Evolutionary conservation across 2,329 filamentous ascomycete species (phyloP).

Genomic region (Nigrospora osmanthi): DNA sequence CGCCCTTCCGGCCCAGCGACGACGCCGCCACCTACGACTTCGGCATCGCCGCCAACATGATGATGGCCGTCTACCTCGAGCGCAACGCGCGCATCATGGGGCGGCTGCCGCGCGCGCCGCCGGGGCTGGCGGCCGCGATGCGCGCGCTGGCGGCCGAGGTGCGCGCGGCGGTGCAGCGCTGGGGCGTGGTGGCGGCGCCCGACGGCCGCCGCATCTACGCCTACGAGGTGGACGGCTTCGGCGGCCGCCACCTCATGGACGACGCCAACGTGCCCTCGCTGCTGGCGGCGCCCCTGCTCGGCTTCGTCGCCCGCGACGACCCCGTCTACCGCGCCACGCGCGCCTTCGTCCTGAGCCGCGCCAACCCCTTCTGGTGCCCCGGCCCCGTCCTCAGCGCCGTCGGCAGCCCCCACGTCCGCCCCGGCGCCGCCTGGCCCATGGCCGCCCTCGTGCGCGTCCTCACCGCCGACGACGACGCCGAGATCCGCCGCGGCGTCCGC

Average conservation of each 20-base stretch:
- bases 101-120: conserved; percentile 21
- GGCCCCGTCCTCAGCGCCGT: conserved; percentile 43
- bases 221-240: conserved; percentile 61
- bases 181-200: conserved; percentile 43
- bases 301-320: conserved; percentile 37
- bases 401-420: conserved; percentile 44
- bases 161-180: conserved; percentile 54
- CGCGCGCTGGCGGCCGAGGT: conserved; percentile 48
- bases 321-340: conserved; percentile 67
- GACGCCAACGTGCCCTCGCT: conserved; percentile 54
- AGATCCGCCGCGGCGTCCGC: conserved; percentile 25
- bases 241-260: conserved; percentile 50
- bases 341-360: conserved; percentile 61
- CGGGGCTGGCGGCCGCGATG: conserved; percentile 36
- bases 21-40: conserved; percentile 72
- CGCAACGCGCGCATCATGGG: conserved; percentile 27
- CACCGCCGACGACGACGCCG: conserved; percentile 39
- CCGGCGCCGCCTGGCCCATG: conserved; percentile 83
- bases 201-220: conserved; percentile 57
- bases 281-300: conserved; percentile 46
- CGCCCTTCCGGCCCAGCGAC: conserved; percentile 72
- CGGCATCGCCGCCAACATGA: conserved; percentile 72
- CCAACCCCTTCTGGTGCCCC: conserved; percentile 66
- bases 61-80: conserved; percentile 49
- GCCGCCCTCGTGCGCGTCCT: conserved; percentile 70